Evolutionary conservation across 2,329 filamentous ascomycete genomes (phyloP).

Genomic region (Cladophialophora bantiana): DNA sequence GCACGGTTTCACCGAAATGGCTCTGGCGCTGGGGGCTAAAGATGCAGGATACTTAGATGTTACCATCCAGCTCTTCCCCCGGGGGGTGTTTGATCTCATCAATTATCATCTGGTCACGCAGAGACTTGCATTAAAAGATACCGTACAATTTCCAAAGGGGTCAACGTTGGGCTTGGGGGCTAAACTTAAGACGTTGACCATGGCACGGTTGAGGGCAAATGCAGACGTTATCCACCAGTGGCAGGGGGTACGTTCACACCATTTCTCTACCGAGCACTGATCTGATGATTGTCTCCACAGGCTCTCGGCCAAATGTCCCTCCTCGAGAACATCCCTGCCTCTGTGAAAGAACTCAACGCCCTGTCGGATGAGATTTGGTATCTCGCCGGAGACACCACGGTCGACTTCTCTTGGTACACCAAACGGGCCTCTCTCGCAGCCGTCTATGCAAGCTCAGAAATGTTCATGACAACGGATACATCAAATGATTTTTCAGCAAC

Average conservation of each 20-base stretch:
- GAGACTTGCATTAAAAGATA: conserved; percentile 64
- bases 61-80: conserved; percentile 80
- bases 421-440: conserved; percentile 68
- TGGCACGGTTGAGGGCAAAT: conserved; percentile 81
- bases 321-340: conserved; percentile 75
- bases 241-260: conserved; percentile 75
- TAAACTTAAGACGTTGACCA: conserved; percentile 74
- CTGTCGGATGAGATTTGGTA: conserved; percentile 94
- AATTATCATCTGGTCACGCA: conserved; percentile 76
- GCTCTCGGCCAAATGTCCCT: conserved; percentile 91
- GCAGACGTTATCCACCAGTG: conserved; percentile 74
- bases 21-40: conserved; percentile 78
- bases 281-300: conserved; percentile 52
- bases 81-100: conserved; percentile 82
- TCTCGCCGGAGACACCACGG: conserved; percentile 78
- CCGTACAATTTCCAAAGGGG: conserved; percentile 47
- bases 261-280: conserved; percentile 7
- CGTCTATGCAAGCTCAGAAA: conserved; percentile 79
- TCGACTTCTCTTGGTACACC: conserved; percentile 89
- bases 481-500: conserved; percentile 78
- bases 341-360: conserved; percentile 77
- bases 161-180: conserved; percentile 58
- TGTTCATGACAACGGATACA: conserved; percentile 92
- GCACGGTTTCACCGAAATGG: conserved; percentile 78
- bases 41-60: conserved; percentile 88